These are phyloP conservation scores for Avena insularis DNA, from an alignment of 176 grass and related monocot genomes.

Conservation along the genomic window DNA sequence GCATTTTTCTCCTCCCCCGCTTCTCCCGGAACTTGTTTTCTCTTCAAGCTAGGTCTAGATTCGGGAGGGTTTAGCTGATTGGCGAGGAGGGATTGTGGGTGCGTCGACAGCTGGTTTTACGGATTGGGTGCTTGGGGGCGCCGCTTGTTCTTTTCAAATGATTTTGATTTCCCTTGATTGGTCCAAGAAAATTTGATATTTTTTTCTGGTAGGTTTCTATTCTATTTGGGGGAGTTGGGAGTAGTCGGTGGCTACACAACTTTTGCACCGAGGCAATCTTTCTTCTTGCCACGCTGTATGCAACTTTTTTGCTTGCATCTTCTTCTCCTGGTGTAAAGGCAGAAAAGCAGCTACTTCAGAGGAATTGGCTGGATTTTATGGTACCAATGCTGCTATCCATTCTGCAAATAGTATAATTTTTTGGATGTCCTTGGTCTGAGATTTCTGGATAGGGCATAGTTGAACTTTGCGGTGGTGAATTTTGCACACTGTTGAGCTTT, in stretches of 20 bases:
- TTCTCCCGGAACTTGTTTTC: neutral
- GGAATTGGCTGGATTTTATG: slow-evolving; percentile 14
- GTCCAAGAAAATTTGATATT: neutral
- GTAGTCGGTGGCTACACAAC: slow-evolving; percentile 9
- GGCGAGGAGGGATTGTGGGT: neutral
- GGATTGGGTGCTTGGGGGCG: neutral
- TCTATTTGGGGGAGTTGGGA: slow-evolving; percentile 2
- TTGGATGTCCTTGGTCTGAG: slow-evolving; percentile 8
- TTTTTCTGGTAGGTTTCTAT: slow-evolving; percentile 1
- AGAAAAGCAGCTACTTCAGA: neutral
- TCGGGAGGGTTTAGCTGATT: slow-evolving; percentile 35
- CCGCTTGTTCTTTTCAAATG: slow-evolving; percentile 2
- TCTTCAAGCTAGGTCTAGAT: neutral
- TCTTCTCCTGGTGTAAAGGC: neutral
- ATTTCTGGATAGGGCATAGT: neutral
- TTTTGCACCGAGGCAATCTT: neutral
- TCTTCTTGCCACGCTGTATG: neutral
- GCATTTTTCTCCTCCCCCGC: neutral
- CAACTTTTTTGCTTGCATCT: neutral
- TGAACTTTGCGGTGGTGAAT: neutral
- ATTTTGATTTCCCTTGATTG: slow-evolving; percentile 33
- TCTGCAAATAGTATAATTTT: neutral
- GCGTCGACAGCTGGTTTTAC: neutral
- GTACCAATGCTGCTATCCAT: neutral
- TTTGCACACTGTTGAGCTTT: neutral